Evolutionary conservation across 1,284 basidiomycete species (phyloP).

Genomic region (Volvariella volvacea): DNA sequence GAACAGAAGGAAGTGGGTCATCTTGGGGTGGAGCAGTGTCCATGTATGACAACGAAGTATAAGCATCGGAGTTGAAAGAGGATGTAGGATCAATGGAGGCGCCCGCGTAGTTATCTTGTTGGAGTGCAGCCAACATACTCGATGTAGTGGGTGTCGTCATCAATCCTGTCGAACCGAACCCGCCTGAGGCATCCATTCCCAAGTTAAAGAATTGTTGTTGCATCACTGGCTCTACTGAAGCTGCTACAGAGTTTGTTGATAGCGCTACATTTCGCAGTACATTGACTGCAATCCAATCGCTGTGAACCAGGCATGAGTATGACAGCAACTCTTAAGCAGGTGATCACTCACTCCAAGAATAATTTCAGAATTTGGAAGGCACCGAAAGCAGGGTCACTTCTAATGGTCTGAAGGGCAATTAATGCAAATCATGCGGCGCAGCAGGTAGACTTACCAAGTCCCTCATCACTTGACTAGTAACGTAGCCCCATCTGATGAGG

Average conservation of each 20-base stretch:
- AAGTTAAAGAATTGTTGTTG: conserved; percentile 79
- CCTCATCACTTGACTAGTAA: conserved; percentile 85
- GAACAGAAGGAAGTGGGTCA: conserved; percentile 47
- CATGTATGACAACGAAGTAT: conserved; percentile 67
- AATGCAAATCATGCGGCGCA: conserved; percentile 4
- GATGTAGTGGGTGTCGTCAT: conserved; percentile 78
- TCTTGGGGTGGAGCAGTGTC: conserved; percentile 59
- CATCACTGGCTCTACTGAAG: conserved; percentile 83
- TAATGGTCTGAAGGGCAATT: conserved; percentile 57
- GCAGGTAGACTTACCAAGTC: conserved; percentile 55
- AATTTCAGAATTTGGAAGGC: conserved; percentile 87
- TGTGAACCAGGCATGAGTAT: conserved; percentile 30
- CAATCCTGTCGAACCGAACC: conserved; percentile 42
- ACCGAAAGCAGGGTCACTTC: conserved; percentile 83
- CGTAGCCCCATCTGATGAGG: conserved; percentile 85
- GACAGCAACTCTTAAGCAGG: conserved; percentile 10
- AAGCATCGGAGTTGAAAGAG: conserved; percentile 60
- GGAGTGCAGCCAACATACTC: conserved; percentile 79
- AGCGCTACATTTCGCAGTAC: conserved; percentile 79
- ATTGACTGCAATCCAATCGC: conserved; percentile 86
- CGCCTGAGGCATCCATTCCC: conserved; percentile 76
- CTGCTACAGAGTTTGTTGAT: conserved; percentile 82
- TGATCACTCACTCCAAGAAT: conserved; percentile 82
- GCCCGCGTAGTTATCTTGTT: conserved; percentile 61
- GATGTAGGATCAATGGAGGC: conserved; percentile 56